Evolutionary conservation across 2,329 filamentous ascomycete genomes (phyloP).

Genomic region (Mycosphaerella sp.): DNA sequence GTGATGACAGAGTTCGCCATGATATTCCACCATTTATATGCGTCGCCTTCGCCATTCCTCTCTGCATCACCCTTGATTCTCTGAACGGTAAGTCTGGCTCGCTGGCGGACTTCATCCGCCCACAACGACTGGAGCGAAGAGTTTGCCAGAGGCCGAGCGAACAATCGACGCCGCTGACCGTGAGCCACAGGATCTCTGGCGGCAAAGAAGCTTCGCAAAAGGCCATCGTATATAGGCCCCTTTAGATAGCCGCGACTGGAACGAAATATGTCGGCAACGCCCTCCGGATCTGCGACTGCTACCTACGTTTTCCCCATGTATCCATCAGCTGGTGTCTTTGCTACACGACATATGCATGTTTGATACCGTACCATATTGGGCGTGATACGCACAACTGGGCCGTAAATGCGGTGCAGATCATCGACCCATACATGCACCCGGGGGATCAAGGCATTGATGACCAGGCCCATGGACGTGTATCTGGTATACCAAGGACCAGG

Average conservation of each 20-base stretch:
- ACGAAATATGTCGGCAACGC: slow-evolving; percentile 20
- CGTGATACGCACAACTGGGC: slow-evolving; percentile 25
- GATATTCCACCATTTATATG: slow-evolving; percentile 38
- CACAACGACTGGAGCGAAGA: slow-evolving; percentile 32
- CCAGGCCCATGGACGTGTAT: slow-evolving; percentile 15
- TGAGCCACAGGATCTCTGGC: slow-evolving; percentile 33
- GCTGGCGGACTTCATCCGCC: slow-evolving; percentile 34
- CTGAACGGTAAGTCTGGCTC: slow-evolving; percentile 29
- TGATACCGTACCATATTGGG: slow-evolving; percentile 20
- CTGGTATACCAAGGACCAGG: slow-evolving; percentile 21
- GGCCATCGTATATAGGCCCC: slow-evolving; percentile 24
- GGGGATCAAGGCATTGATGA: slow-evolving; percentile 16
- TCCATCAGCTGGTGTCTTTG: neutral
- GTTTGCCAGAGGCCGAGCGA: slow-evolving; percentile 34
- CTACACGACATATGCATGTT: neutral
- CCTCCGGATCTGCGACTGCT: slow-evolving; percentile 25
- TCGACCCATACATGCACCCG: slow-evolving; percentile 34
- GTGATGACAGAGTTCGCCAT: slow-evolving; percentile 37
- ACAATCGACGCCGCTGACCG: slow-evolving; percentile 33
- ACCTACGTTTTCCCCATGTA: neutral
- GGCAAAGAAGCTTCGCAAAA: slow-evolving; percentile 33
- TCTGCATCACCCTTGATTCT: slow-evolving; percentile 30
- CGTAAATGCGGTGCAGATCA: slow-evolving; percentile 32
- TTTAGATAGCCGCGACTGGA: slow-evolving; percentile 26
- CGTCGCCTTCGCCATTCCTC: slow-evolving; percentile 31